phyloP scores from a whole-genome alignment of 1,284 basidiomycete genomes.

The Blastosporella zonata region DNA sequence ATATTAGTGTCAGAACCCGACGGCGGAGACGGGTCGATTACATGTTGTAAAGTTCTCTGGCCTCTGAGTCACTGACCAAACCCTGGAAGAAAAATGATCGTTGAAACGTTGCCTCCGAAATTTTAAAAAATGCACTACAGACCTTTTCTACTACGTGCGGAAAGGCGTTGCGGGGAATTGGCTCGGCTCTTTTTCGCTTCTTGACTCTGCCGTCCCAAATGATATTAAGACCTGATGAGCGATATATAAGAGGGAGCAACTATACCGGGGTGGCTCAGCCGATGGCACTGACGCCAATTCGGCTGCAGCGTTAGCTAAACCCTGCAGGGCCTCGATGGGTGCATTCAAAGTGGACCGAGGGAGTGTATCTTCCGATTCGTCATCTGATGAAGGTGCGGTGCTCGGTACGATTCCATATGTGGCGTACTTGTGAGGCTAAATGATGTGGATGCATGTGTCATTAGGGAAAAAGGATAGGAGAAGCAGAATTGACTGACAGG shows the following conservation, averaged over 20 bases:
- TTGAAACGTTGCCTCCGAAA: slow-evolving; percentile 9
- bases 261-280: slow-evolving; percentile 46
- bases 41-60: slow-evolving; percentile 82
- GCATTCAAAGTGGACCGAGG: slow-evolving; percentile 81
- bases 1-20: slow-evolving; percentile 29
- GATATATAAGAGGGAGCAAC: slow-evolving; percentile 14
- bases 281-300: slow-evolving; percentile 80
- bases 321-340: slow-evolving; percentile 90
- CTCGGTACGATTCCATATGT: slow-evolving; percentile 86
- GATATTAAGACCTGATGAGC: slow-evolving; percentile 12
- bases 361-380: slow-evolving; percentile 84
- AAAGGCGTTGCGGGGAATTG: slow-evolving; percentile 81
- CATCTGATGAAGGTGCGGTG: slow-evolving; percentile 80
- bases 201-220: slow-evolving; percentile 53
- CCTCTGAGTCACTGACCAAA: slow-evolving; percentile 72
- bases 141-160: slow-evolving; percentile 84
- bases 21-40: slow-evolving; percentile 32
- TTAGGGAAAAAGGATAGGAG: slow-evolving; percentile 14
- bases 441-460: slow-evolving; percentile 17
- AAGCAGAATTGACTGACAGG: slow-evolving; percentile 51
- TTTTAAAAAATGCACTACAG: slow-evolving; percentile 3
- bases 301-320: slow-evolving; percentile 89
- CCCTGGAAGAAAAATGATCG: slow-evolving; percentile 44
- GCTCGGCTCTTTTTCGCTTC: slow-evolving; percentile 86
- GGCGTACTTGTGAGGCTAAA: slow-evolving; percentile 83